Base-by-base conservation (phyloP, 176 grass and related monocot genomes). In the Zizania latifolia region DNA sequence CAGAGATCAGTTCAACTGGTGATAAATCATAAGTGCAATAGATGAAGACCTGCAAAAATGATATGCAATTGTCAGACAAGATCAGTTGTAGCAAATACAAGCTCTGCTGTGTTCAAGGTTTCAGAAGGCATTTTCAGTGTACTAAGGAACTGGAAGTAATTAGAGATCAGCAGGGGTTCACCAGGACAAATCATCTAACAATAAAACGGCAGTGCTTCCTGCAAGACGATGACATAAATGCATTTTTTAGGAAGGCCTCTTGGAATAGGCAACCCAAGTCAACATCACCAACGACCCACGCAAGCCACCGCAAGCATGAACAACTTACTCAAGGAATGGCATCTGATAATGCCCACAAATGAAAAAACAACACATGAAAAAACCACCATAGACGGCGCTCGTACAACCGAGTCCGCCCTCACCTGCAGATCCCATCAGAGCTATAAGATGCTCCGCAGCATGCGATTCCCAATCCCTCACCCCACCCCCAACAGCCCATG, bases 21-120 rank as follows among this genome's bases (percentile, higher is more conserved):
- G 66, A 66, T 78, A 87, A 71, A 82, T 77, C 79, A 82, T 78
- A 24, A 78, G 68, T 3, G 29, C 34, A 40, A 43, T 62, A 79
- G 41, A 75, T 62, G 10, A 83, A 69, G 46, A 79, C 54, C 87
- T 90, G 79, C 69, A 79, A 8, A 15, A 1, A 69, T 29, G 35
- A 64, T 0, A 68, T 43, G 6, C 2, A 53, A 33, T 46, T 4
- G 57, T 81, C 15, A 76, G 43, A 8, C 8, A 51, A 1, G 0
- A 55, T 15, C 14, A 33, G 19, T 60, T 3, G 14, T 29, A 45
- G 12, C 14, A 43, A 74, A 51, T 30, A 17, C 4, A 31, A 1
- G 3, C 13, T 50, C 11, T 19, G 2, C 2, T 4, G 4, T 2
- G 1, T 46, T 6, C 22, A 80, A 32, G 5, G 31, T 67, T 26